A percentile compares a stretch with the other conserved stretches of the same genome.
These are phyloP conservation scores for Stagonosporopsis vannaccii DNA, from an alignment of 2,329 filamentous ascomycete genomes.

Conservation along the genomic window DNA sequence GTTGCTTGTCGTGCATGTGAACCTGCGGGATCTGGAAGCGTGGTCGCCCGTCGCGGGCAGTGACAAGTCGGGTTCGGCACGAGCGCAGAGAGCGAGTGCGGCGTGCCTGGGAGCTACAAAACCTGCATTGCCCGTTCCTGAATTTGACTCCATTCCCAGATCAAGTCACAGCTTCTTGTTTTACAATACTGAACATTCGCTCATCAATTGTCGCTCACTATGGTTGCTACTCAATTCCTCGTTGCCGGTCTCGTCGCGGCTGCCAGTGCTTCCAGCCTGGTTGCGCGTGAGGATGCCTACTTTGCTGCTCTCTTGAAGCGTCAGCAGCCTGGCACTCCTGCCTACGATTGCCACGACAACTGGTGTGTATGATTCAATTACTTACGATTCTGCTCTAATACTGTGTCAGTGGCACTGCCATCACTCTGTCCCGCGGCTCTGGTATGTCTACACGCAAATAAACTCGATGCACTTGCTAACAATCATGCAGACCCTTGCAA, in stretches of 20 bases:
- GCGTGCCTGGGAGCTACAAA: constrained; percentile 21
- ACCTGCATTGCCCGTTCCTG: constrained; percentile 14
- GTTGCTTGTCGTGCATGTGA: constrained; percentile 5
- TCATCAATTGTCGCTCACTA: constrained; percentile 12
- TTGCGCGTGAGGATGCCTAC: constrained; percentile 19
- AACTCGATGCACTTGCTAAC: background rate
- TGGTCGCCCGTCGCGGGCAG: background rate
- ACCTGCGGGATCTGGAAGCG: background rate
- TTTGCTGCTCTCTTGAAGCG: constrained; percentile 49
- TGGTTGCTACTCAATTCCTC: constrained; percentile 24
- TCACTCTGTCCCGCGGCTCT: constrained; percentile 48
- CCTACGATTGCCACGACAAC: constrained; percentile 59
- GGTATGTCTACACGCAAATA: background rate
- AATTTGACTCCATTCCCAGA: background rate
- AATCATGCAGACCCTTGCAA: constrained; percentile 44
- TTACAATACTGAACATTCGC: constrained; percentile 4
- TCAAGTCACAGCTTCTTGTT: background rate
- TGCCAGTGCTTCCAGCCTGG: constrained; percentile 18
- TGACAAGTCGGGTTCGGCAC: background rate
- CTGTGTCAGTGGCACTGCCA: constrained; percentile 35
- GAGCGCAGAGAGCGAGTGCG: background rate
- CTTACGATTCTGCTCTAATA: background rate
- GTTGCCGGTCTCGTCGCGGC: constrained; percentile 22
- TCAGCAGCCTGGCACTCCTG: constrained; percentile 55
- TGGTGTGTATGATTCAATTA: constrained; percentile 40